Percentiles rank a stretch among this genome's conserved stretches.
phyloP scores from a whole-genome alignment of 2,329 filamentous ascomycete genomes.

The Phyllosticta citrichinensis region DNA sequence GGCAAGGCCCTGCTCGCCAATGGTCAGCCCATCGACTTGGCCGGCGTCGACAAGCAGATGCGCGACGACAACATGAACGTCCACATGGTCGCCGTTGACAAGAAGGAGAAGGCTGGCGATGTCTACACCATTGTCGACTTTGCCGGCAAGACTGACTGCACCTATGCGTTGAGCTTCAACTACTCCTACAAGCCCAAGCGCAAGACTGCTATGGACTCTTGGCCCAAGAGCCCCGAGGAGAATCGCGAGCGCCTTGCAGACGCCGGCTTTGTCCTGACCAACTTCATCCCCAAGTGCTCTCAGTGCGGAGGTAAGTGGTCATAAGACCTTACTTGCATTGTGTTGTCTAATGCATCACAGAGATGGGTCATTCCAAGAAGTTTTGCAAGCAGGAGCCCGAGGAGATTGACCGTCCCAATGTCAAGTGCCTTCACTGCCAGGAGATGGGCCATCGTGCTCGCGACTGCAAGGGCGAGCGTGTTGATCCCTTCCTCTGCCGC shows the following conservation, averaged over 20 bases:
- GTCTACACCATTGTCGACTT: constrained; percentile 43
- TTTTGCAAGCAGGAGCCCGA: constrained; percentile 49
- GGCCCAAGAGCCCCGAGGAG: constrained; percentile 50
- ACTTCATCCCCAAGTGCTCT: constrained; percentile 48
- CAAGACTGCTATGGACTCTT: constrained; percentile 43
- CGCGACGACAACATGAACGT: constrained; percentile 38
- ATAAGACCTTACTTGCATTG: constrained; percentile 1
- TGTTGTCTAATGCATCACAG: constrained; percentile 15
- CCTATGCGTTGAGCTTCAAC: constrained; percentile 54
- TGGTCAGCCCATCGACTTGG: constrained; percentile 28
- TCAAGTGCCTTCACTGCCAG: constrained; percentile 57
- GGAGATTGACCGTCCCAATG: constrained; percentile 36
- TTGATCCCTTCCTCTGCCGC: constrained; percentile 56
- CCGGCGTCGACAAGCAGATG: constrained; percentile 41
- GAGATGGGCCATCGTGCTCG: constrained; percentile 56
- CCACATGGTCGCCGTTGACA: constrained; percentile 43
- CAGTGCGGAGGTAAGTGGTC: constrained; percentile 44
- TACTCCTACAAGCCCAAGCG: constrained; percentile 48
- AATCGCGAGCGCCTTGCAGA: constrained; percentile 55
- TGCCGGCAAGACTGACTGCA: constrained; percentile 49
- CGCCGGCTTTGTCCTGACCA: constrained; percentile 54
- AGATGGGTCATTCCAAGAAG: constrained; percentile 54
- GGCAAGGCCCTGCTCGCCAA: constrained; percentile 28
- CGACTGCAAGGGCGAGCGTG: constrained; percentile 48
- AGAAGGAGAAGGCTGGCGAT: constrained; percentile 25